Base-by-base conservation (phyloP, 495 filamentous ascomycete genomes). In the Schizothecium vesticola region DNA sequence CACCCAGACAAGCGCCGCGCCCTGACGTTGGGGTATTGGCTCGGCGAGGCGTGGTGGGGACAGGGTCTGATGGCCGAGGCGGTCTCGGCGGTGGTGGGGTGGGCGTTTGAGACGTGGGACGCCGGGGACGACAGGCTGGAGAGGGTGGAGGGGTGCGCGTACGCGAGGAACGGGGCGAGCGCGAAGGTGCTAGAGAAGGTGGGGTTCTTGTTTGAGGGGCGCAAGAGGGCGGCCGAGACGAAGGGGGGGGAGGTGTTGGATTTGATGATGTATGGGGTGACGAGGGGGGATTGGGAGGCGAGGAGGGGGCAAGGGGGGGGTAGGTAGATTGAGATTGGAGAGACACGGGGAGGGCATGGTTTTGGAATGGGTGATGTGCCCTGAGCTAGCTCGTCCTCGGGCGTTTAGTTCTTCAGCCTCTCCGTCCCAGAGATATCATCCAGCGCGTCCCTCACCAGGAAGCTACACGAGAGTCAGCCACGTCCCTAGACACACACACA, bases 401-500 rank as follows among this genome's bases (percentile, higher is more conserved):
- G n/a, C 19, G n/a, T 16, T 67, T 43, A 80, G 0, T 73, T 75
- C 74, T 84, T 83, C 24, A 79, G 68, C 51, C 77, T 77, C 31
- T 66, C 73, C 22, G 60, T 73, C 26, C 74, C 74, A 1, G 87
- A 85, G 66, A 91, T 84, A 69, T 94, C 91, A 68, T 94, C 89
- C 74, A 91, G 87, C 13, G 89, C 84, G 74, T 95, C 92, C 72
- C 86, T 91, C 67, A 93, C 81, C 60, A 95, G 81, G 78, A 92
- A 95, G 71, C 92, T 95, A 70, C 7, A 36, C 23, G 22, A 4
- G 3, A 22, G 60, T 57, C 56, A 56, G 26, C 36, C 13, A 29
- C 28, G 19, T 31, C 36, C 51, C 22, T 25, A 61, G n/a, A 29
- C 22, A 59, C 21, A 1, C 33, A 43, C 60, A 19, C 1, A 22